Percentiles rank a stretch among this genome's conserved stretches.
Evolutionary conservation across 2,329 filamentous ascomycete genomes (phyloP).

Genomic region (Coniella vitis): DNA sequence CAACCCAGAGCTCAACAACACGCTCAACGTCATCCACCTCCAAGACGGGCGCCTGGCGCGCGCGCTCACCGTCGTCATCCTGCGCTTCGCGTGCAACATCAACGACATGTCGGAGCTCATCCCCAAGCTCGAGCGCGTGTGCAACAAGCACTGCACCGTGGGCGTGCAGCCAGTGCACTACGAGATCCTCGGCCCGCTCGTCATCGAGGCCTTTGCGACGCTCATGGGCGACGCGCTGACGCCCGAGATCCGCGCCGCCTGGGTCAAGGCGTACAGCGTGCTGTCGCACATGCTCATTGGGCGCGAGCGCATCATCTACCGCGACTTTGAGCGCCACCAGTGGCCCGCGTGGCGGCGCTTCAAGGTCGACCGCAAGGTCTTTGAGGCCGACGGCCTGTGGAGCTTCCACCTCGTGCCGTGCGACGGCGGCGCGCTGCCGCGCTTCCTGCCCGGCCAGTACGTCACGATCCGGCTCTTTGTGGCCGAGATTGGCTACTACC

Average conservation of each 20-base stretch:
- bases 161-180: conserved; percentile 60
- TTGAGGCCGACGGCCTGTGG: conserved; percentile 57
- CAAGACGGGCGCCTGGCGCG: conserved; percentile 48
- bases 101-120: conserved; percentile 45
- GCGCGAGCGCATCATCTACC: conserved; percentile 53
- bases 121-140: conserved; percentile 42
- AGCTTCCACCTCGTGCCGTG: conserved; percentile 59
- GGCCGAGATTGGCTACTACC: conserved; percentile 46
- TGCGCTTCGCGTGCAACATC: conserved; percentile 62
- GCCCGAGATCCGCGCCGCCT: conserved; percentile 53
- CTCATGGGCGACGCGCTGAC: conserved; percentile 59
- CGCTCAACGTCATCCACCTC: conserved; percentile 62
- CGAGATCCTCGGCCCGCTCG: conserved; percentile 55
- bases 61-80: conserved; percentile 53
- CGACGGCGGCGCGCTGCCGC: conserved; percentile 50
- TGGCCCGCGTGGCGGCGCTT: conserved; percentile 63
- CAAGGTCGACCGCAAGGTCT: conserved; percentile 52
- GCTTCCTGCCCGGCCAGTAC: conserved; percentile 62
- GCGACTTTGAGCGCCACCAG: conserved; percentile 36
- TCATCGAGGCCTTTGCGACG: conserved; percentile 56
- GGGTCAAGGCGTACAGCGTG: conserved; percentile 61
- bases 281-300: conserved; percentile 61
- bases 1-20: conserved; percentile 55
- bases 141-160: conserved; percentile 62
- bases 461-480: conserved; percentile 53